These are phyloP conservation scores for Fraxinus excelsior DNA, from an alignment of 257 asterid genomes.

Conservation along the genomic window DNA sequence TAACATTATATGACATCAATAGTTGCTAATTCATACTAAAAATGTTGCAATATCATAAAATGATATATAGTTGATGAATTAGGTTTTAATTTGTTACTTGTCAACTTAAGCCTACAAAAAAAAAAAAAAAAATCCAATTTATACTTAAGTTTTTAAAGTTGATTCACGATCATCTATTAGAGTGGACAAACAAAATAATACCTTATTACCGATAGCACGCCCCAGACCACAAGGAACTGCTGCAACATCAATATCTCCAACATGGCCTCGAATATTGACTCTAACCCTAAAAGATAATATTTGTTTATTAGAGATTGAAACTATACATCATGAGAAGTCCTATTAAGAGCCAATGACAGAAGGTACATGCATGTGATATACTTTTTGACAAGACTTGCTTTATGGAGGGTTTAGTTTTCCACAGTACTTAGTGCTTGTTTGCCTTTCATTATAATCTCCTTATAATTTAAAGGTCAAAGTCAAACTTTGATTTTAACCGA, in stretches of 20 bases:
- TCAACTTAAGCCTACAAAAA: not conserved
- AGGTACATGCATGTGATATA: constrained; percentile 4
- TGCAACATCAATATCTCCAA: constrained; percentile 94
- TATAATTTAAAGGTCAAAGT: no score
- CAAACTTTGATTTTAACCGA: no score
- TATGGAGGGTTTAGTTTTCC: not conserved
- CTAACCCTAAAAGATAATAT: constrained; percentile 65
- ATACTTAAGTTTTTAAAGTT: not conserved
- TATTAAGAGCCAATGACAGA: not conserved
- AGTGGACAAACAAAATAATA: constrained; percentile 28
- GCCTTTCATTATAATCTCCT: no score
- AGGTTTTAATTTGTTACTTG: not conserved
- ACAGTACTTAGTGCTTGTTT: not conserved
- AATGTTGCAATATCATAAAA: not conserved
- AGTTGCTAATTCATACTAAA: not conserved
- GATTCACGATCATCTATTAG: not conserved
- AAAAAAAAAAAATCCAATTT: not conserved
- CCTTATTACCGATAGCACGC: constrained; percentile 97
- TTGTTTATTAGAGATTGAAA: constrained; percentile 21
- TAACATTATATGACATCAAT: not conserved
- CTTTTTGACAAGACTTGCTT: not conserved
- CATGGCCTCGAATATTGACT: constrained; percentile 57
- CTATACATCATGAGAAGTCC: not conserved
- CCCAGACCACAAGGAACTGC: constrained; percentile 99
- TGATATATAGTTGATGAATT: not conserved